Conservation (phyloP, 331 rosid species). For the Pyrus hybrid region DNA sequence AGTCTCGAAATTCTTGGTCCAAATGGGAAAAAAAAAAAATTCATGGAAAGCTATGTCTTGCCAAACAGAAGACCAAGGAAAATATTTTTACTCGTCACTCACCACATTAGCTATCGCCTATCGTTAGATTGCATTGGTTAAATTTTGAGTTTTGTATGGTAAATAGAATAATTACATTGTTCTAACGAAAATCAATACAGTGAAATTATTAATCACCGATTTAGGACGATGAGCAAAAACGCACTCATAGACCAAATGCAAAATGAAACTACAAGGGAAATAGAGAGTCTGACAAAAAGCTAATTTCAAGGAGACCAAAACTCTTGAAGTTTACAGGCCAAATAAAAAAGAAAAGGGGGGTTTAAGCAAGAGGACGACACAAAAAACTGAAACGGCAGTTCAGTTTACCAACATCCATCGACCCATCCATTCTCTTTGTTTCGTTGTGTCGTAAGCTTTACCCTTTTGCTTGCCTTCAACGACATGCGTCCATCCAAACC, state of each 20-base stretch:
- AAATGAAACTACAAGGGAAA: background rate
- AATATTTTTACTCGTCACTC: background rate
- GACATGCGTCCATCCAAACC: background rate
- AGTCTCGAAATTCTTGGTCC: background rate
- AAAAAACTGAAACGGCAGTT: background rate
- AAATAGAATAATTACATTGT: background rate
- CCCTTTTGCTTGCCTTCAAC: background rate
- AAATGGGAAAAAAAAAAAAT: too few species aligned
- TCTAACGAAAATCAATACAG: too few species aligned
- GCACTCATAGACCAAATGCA: too few species aligned
- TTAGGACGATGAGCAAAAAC: too few species aligned
- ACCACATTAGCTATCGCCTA: background rate
- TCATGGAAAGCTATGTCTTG: background rate
- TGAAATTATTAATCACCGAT: accelerated
- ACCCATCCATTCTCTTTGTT: background rate
- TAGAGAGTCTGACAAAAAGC: background rate
- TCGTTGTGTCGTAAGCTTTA: background rate
- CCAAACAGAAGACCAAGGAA: background rate
- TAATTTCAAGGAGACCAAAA: background rate
- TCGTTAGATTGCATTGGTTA: background rate
- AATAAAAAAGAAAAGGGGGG: background rate
- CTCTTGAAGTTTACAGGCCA: background rate
- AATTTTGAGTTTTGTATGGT: background rate
- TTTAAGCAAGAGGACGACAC: background rate
- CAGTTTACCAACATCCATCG: background rate